A percentile compares a stretch with the other conserved stretches of the same genome.
phyloP scores from a whole-genome alignment of 257 asterid genomes.

The Craterostigma plantagineum region DNA sequence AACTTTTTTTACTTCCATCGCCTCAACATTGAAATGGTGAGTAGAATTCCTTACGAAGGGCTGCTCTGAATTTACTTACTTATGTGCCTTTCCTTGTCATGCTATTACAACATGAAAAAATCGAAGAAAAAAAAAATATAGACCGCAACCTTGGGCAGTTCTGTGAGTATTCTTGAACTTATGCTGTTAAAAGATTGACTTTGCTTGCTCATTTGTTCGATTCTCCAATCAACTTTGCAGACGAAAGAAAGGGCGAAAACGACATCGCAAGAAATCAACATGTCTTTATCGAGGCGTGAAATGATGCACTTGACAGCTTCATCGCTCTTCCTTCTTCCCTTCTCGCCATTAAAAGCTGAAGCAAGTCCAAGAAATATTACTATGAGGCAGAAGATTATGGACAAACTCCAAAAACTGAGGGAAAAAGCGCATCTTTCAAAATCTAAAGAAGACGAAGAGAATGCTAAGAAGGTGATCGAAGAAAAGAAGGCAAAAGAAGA shows the following conservation, averaged over 20 bases:
- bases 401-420: neutral
- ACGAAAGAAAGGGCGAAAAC: neutral
- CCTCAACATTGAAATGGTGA: too few species aligned
- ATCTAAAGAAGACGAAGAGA: neutral
- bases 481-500: neutral
- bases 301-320: neutral
- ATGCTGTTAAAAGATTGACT: too few species aligned
- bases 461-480: neutral
- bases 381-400: neutral
- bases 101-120: too few species aligned
- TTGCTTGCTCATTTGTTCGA: too few species aligned
- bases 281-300: neutral
- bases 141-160: too few species aligned
- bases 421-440: neutral
- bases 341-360: neutral
- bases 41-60: too few species aligned
- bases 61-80: too few species aligned
- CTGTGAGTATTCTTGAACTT: too few species aligned
- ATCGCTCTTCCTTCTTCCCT: neutral
- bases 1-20: too few species aligned
- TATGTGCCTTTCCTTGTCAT: too few species aligned
- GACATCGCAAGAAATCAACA: neutral
- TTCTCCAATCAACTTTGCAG: neutral
- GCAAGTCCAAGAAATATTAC: neutral
- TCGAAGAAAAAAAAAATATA: too few species aligned